Evolutionary conservation across 2,329 filamentous ascomycete species (phyloP).

Genomic region (Botrytis byssoidea): DNA sequence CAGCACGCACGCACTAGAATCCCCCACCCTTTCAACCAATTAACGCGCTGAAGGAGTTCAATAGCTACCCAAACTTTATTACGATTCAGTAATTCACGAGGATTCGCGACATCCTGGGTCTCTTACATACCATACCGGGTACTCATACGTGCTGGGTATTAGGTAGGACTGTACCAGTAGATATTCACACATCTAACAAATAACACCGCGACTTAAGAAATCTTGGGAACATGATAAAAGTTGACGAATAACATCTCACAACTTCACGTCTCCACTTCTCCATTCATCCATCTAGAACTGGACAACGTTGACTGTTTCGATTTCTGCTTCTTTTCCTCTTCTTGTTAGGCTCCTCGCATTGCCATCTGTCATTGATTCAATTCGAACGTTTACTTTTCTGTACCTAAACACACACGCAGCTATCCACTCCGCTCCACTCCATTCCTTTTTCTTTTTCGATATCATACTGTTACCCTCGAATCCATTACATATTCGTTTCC

Average conservation of each 20-base stretch:
- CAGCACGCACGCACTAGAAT: not conserved
- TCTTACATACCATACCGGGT: not conserved
- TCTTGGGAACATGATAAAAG: not conserved
- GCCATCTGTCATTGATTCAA: conserved; percentile 6
- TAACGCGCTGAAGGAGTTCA: not conserved
- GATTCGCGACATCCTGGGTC: not conserved
- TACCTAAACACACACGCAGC: not conserved
- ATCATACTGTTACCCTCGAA: not conserved
- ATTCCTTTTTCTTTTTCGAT: not conserved
- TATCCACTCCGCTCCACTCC: not conserved
- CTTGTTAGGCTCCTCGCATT: not conserved
- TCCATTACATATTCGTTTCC: not conserved
- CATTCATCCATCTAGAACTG: not conserved
- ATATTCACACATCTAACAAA: not conserved
- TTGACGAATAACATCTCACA: not conserved
- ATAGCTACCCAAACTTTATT: not conserved
- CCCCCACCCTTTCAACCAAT: not conserved
- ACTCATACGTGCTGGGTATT: not conserved
- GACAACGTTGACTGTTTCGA: not conserved
- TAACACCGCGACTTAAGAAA: not conserved
- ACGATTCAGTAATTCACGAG: not conserved
- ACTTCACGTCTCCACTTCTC: not conserved
- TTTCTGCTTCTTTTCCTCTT: not conserved
- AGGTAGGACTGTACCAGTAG: too few relatives aligned
- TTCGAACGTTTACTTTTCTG: not conserved